Base-by-base conservation (phyloP, 176 grass and related monocot genomes). In the Oryza meridionalis region DNA sequence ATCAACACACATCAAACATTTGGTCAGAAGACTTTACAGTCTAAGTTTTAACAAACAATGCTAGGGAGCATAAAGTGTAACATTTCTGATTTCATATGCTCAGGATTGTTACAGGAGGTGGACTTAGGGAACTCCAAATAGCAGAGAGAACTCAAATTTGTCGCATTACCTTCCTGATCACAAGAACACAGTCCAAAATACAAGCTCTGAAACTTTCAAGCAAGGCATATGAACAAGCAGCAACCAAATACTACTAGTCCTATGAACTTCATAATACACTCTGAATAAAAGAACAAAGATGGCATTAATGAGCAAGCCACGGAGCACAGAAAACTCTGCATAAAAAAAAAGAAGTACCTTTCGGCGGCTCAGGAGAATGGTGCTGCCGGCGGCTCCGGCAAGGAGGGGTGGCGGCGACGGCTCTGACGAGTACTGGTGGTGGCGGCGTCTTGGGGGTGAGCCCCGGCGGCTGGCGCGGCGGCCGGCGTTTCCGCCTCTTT, bases 281-380 rank as follows among this genome's bases (percentile, higher is more conserved):
- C 45, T 12, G 16, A 75, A 50, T 38, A 84, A 87, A 76, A 21
- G 76, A 80, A 80, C 9, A 73, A 70, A 9, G 65, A 80, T 13
- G 49, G 24, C 75, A 87, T 75, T 55, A 75, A 78, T 66, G 55
- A 44, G 44, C 50, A 21, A 26, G 22, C 27, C 11, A 86, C 29
- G 27, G 40, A 33, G 55, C 44, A 70, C 37, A 75, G 26, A 66
- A 68, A 17, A 33, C 10, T 6, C 13, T 32, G 71, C 53, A 64
- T 25, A 27, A 27, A 27, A 27, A 27, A 27, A 27, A n/a, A n/a
- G n/a, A 27, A 27, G 27, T 87, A 90, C 89, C 89, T 90, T 90
- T 85, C 70, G 89, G 84, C 64, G 85, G 27, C 27, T 27, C 27
- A 27, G 27, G 27, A 27, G 1, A 27, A 27, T 27, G 27, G 27